phyloP scores from a whole-genome alignment of 257 asterid genomes.

The Nicotiana benthamiana region DNA sequence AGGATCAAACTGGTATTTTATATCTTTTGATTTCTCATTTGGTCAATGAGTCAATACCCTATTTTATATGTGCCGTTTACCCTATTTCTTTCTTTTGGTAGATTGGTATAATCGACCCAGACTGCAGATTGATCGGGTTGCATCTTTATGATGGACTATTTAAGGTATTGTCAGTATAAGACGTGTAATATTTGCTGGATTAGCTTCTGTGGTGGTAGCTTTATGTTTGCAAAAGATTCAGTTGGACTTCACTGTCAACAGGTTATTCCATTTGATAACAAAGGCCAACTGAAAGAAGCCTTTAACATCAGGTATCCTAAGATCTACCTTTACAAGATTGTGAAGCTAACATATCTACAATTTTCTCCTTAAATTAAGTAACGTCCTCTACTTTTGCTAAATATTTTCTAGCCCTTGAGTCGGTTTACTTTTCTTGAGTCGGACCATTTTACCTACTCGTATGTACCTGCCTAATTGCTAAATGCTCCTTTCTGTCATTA shows the following conservation, averaged over 20 bases:
- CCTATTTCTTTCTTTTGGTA: constrained; percentile 17
- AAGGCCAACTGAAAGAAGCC: constrained; percentile 91
- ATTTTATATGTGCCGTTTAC: neutral
- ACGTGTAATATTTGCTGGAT: neutral
- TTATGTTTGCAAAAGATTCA: constrained; percentile 5
- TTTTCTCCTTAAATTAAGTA: neutral
- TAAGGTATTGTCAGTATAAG: constrained; percentile 38
- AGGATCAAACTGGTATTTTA: neutral
- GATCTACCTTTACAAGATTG: neutral
- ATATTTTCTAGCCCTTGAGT: neutral
- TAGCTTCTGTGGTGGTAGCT: neutral
- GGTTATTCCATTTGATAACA: constrained; percentile 92
- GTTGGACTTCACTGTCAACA: constrained; percentile 15
- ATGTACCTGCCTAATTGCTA: neutral
- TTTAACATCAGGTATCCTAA: constrained; percentile 66
- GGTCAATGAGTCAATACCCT: neutral
- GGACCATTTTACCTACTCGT: neutral
- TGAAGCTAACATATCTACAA: neutral
- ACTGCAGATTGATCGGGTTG: constrained; percentile 85
- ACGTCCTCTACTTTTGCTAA: neutral
- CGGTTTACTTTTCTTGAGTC: neutral
- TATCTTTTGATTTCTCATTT: neutral
- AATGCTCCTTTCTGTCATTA: neutral
- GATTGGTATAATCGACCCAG: constrained; percentile 92
- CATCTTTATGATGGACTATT: constrained; percentile 85